Evolutionary conservation across 1,284 basidiomycete species (phyloP).

Genomic region (Rhodofomes roseus): DNA sequence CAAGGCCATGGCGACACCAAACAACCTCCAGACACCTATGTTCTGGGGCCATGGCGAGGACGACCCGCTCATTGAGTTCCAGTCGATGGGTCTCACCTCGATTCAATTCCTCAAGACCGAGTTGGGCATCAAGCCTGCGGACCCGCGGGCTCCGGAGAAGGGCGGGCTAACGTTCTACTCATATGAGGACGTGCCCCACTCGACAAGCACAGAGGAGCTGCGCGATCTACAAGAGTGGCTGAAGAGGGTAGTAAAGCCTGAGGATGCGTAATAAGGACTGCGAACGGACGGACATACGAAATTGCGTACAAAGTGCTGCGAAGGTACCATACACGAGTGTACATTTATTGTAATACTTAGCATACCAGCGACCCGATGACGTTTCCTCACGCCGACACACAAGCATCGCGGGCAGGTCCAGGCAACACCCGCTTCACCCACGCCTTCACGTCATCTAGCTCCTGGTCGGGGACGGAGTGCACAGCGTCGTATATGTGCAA

Average conservation of each 20-base stretch:
- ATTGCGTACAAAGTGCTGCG: not conserved
- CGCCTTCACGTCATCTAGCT: constrained; percentile 60
- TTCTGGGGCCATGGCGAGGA: constrained; percentile 85
- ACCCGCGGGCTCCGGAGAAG: constrained; percentile 19
- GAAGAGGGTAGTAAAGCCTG: constrained; percentile 32
- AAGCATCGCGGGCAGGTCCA: too few species aligned
- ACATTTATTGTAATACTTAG: not conserved
- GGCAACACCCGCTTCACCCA: constrained; percentile 52
- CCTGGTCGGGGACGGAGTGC: constrained; percentile 57
- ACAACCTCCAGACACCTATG: constrained; percentile 60
- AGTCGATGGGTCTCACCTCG: constrained; percentile 41
- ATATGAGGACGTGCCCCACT: constrained; percentile 63
- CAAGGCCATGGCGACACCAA: constrained; percentile 52
- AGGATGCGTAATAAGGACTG: not conserved
- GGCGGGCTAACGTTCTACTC: constrained; percentile 43
- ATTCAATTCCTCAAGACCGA: constrained; percentile 48
- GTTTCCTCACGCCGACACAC: not conserved
- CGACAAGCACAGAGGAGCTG: constrained; percentile 58
- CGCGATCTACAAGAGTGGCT: constrained; percentile 65
- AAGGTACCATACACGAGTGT: not conserved
- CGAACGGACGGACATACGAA: not conserved
- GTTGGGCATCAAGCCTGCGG: constrained; percentile 41
- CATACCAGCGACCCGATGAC: not conserved
- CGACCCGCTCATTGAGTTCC: constrained; percentile 68
- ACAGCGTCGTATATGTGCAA: constrained; percentile 61